phyloP scores from a whole-genome alignment of 805 yeast genomes.

The Monosporozyma yasuniensis region DNA sequence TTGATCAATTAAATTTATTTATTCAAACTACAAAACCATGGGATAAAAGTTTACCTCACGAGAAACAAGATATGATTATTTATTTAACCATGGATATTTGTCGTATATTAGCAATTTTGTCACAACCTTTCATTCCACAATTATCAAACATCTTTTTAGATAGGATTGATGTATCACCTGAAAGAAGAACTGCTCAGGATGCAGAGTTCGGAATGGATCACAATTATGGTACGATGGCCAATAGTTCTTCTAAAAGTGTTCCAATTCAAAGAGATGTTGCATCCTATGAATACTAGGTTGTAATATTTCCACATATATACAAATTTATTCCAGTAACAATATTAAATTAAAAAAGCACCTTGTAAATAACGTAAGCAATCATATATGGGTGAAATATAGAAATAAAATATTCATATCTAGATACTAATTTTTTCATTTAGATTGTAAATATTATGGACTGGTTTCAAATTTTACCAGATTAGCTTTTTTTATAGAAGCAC shows the following conservation, averaged over 20 bases:
- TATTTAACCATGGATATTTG: constrained; percentile 61
- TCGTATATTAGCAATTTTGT: constrained; percentile 55
- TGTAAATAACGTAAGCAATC: neutral
- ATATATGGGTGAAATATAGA: no score
- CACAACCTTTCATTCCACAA: constrained; percentile 67
- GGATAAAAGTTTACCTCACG: constrained; percentile 33
- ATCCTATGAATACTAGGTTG: neutral
- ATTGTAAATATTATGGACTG: no score
- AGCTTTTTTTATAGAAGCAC: no score
- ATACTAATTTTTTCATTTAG: no score
- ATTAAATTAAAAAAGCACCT: neutral
- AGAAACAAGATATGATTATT: constrained; percentile 46
- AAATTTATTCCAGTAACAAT: neutral
- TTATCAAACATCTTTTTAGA: constrained; percentile 50
- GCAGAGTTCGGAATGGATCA: constrained; percentile 51
- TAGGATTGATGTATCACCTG: constrained; percentile 45
- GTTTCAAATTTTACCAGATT: no score
- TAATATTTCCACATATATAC: no score
- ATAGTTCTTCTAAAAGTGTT: constrained; percentile 38
- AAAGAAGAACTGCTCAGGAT: constrained; percentile 35
- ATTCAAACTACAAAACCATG: constrained; percentile 74
- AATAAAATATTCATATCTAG: no score
- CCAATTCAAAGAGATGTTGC: constrained; percentile 34
- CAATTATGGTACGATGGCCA: constrained; percentile 51
- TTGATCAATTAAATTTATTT: constrained; percentile 53